These are phyloP conservation scores for Arctostaphylos glauca DNA, from an alignment of 148 eudicot species.

Conservation along the genomic window DNA sequence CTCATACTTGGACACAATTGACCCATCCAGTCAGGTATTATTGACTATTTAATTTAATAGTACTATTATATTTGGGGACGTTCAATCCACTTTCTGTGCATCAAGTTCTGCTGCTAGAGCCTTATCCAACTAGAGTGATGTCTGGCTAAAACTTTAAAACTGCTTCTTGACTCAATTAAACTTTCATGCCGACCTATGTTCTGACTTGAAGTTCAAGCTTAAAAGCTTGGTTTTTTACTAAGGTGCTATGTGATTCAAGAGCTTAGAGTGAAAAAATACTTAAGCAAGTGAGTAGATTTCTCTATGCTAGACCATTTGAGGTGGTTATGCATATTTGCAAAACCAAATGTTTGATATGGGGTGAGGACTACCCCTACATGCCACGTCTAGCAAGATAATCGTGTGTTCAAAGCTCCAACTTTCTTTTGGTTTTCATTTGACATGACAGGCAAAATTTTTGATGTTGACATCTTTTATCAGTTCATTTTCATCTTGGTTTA, in stretches of 20 bases:
- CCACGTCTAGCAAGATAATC: not conserved
- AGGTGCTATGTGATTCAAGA: not conserved
- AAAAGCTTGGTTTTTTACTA: not conserved
- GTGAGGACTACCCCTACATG: not conserved
- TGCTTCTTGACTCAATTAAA: not conserved
- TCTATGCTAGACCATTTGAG: not conserved
- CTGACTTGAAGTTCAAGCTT: constrained; percentile 1
- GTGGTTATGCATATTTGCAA: not conserved
- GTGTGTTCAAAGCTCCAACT: not conserved
- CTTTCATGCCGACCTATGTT: not conserved
- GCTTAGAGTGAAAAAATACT: not conserved
- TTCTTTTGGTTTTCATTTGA: not conserved
- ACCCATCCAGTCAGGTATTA: too few relatives aligned
- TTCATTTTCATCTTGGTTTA: not conserved
- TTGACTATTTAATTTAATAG: not conserved
- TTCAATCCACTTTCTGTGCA: not conserved
- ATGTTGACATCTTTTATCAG: not conserved
- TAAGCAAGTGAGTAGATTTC: not conserved
- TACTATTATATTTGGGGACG: not conserved
- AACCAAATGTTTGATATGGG: constrained; percentile 1
- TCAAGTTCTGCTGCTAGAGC: not conserved
- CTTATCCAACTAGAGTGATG: not conserved
- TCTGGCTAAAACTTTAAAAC: not conserved
- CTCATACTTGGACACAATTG: not conserved
- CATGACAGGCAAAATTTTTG: not conserved